Conservation (phyloP, 441 rosid species). For the Mallotus japonicus region DNA sequence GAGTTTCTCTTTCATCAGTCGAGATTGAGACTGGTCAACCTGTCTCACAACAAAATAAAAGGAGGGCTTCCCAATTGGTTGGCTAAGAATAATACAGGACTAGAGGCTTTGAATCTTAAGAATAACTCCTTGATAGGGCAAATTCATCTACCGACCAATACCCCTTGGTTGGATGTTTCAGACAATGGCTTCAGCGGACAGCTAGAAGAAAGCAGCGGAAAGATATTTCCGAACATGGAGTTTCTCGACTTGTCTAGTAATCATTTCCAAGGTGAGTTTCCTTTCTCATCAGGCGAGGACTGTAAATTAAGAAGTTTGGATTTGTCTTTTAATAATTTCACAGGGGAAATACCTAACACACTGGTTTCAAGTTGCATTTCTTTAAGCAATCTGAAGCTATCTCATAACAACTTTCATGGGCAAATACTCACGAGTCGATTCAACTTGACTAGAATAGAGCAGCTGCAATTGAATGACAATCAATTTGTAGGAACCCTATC, state of each 20-base stretch:
- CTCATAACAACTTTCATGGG: constrained; percentile 1
- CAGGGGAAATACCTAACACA: not conserved
- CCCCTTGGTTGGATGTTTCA: not conserved
- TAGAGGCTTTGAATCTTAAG: not conserved
- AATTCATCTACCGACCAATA: not conserved
- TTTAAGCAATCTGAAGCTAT: not conserved
- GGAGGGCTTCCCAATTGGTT: not conserved
- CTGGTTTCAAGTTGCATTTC: not conserved
- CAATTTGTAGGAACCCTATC: not conserved
- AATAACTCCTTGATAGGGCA: not conserved
- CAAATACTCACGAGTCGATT: not conserved
- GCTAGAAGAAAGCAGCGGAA: not conserved
- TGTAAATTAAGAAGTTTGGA: not conserved
- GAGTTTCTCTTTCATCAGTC: not conserved
- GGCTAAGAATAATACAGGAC: not conserved
- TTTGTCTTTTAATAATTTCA: constrained; percentile 5
- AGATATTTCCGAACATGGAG: not conserved
- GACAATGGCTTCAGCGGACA: not conserved
- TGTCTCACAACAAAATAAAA: not conserved
- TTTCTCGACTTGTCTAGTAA: not conserved
- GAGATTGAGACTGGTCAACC: not conserved
- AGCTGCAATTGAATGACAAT: not conserved
- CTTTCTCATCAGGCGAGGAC: not conserved
- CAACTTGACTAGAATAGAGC: not conserved
- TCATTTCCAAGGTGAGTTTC: not conserved